Evolutionary conservation across 176 grass and related monocot genomes (phyloP).

Genomic region (Rhynchospora pubera): DNA sequence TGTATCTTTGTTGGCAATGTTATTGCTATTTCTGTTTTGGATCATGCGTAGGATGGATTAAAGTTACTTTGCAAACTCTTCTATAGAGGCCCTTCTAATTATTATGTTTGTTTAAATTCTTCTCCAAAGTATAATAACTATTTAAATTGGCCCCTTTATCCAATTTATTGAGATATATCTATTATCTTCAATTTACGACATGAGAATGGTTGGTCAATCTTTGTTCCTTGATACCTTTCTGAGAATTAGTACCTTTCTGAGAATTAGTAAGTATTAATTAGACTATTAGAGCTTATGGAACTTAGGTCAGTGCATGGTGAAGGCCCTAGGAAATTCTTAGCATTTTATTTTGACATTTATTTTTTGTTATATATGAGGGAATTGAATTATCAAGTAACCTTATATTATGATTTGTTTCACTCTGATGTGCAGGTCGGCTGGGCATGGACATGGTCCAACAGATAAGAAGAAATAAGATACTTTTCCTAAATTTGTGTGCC

Average conservation of each 20-base stretch:
- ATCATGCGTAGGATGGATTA: too few relatives aligned
- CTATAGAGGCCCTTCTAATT: not conserved
- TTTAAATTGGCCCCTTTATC: not conserved
- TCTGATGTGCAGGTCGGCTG: conserved; percentile 11
- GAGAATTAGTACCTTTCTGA: too few relatives aligned
- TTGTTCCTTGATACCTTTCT: not conserved
- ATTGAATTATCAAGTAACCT: not conserved
- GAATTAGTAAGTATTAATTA: not conserved
- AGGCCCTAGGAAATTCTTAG: not conserved
- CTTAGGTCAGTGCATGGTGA: not conserved
- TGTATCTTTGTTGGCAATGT: not conserved
- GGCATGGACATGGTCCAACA: conserved; percentile 11
- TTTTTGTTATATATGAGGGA: not conserved
- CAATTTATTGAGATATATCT: not conserved
- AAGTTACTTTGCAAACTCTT: not conserved
- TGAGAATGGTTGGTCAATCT: too few relatives aligned
- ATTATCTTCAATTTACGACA: too few relatives aligned
- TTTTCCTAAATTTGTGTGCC: not conserved
- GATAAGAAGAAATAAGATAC: conserved; percentile 21
- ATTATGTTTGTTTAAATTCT: not conserved
- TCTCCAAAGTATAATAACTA: not conserved
- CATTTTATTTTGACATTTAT: not conserved
- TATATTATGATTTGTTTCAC: not conserved
- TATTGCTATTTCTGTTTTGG: not conserved
- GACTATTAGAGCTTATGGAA: not conserved